These are phyloP conservation scores for Puya raimondii DNA, from an alignment of 176 grass and related monocot genomes.

Conservation along the genomic window DNA sequence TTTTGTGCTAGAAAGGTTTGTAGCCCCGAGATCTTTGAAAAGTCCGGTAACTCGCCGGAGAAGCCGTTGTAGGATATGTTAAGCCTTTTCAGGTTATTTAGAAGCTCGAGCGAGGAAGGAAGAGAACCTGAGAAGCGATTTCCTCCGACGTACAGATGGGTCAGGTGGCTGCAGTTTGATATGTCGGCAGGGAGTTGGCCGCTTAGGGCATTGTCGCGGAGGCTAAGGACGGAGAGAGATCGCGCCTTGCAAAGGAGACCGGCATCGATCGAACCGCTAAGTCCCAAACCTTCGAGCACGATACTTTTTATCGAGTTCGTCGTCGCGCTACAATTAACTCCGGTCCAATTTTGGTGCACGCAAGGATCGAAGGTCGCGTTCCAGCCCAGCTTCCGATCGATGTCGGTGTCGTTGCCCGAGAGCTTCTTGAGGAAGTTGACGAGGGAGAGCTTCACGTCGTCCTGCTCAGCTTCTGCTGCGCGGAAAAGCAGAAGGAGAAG, in stretches of 20 bases:
- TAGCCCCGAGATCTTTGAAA: constrained; percentile 6
- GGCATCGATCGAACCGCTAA: constrained; percentile 33
- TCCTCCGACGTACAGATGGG: constrained; percentile 4
- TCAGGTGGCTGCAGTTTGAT: constrained; percentile 14
- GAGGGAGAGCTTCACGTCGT: constrained; percentile 15
- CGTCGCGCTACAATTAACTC: background rate
- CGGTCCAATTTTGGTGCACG: background rate
- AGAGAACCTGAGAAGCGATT: constrained; percentile 37
- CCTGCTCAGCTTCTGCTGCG: background rate
- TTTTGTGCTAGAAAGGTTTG: constrained; percentile 7
- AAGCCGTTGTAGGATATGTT: constrained; percentile 33
- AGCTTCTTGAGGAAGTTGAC: constrained; percentile 23
- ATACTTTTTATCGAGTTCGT: background rate
- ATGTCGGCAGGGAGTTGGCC: constrained; percentile 25
- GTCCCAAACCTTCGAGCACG: constrained; percentile 12
- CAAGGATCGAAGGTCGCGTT: constrained; percentile 17
- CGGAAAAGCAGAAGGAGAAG: constrained; percentile 3
- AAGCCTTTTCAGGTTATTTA: constrained; percentile 12
- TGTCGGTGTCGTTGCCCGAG: constrained; percentile 1
- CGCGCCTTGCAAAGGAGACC: constrained; percentile 24
- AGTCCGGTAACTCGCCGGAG: constrained; percentile 35
- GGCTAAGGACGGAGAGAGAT: constrained; percentile 6
- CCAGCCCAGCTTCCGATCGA: constrained; percentile 14
- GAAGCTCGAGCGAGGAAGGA: constrained; percentile 14
- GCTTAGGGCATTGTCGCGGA: constrained; percentile 18